Evolutionary conservation across 805 yeast genomes (phyloP), one percentile per base, ranked within the genome.

Genomic region (Candida patagonica): DNA sequence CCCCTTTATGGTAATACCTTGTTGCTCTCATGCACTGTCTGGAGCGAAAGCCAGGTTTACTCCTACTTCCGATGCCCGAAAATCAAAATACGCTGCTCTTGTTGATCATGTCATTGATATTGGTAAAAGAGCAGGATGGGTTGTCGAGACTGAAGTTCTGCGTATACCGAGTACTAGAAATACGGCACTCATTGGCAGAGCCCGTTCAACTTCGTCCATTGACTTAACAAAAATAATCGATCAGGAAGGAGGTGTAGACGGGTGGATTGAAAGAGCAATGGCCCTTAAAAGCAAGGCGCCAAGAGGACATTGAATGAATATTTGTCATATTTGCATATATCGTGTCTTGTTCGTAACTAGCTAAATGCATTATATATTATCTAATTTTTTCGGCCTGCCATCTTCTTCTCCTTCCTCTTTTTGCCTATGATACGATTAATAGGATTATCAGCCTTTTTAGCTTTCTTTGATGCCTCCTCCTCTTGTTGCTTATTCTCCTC

Each of bases 161-260:
- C 70, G 97, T 42, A 89, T 89, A 19, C 97, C 97, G 24, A 84
- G 95, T 42, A 89, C 97, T 0, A 67, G 96, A 57, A 89, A 89
- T 54, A 86, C 94, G 1, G 96, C 96, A 0, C 64, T 89, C 12
- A 77, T 89, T 36, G 95, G 94, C 0, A 68, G 73, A 38, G 60
- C 66, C 26, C 70, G 65, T 34, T 49, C 59, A 8, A 65, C 44
- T 7, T 26, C 43, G 1, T 32, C 40, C 34, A 42, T 60, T 2
- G 56, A 53, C 3, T 26, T 29, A 4, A 21, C 32, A 7, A 84
- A 82, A 37, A 67, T 84, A 1, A 54, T 89, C 15, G 70, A 74
- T 4, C 65, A 73, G 51, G 94, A 85, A 55, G 95, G 96, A 8
- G 96, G 95, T 10, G 88, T 92, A 1, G 85, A 79, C 43, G 84